Evolutionary conservation across 306 rosid genomes (phyloP).

Genomic region (Cucurbita moschata): DNA sequence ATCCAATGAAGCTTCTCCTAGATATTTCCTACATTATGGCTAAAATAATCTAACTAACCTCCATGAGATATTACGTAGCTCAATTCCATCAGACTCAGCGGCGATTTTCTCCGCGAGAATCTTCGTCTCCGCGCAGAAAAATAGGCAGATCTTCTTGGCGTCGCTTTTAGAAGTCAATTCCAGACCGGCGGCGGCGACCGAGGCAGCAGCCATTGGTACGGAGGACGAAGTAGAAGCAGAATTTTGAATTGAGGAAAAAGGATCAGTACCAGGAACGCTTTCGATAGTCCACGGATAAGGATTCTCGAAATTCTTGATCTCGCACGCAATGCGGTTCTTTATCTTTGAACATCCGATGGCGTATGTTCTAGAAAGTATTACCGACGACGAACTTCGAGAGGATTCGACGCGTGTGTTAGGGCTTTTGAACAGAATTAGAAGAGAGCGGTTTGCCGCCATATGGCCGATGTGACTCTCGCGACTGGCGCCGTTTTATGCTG

Average conservation of each 20-base stretch:
- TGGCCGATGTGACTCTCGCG: slow-evolving; percentile 19
- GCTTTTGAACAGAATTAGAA: slow-evolving; percentile 20
- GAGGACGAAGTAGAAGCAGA: slow-evolving; percentile 18
- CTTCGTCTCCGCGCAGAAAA: slow-evolving; percentile 70
- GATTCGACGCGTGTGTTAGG: slow-evolving; percentile 5
- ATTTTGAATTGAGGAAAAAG: slow-evolving; percentile 16
- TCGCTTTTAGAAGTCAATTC: slow-evolving; percentile 20
- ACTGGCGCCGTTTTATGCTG: background rate
- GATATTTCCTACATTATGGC: background rate
- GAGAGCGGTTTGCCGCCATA: slow-evolving; percentile 52
- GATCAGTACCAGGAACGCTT: slow-evolving; percentile 20
- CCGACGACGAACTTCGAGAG: slow-evolving; percentile 10
- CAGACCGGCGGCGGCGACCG: slow-evolving; percentile 15
- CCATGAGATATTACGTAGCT: slow-evolving; percentile 65
- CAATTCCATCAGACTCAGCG: slow-evolving; percentile 49
- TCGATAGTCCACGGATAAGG: slow-evolving; percentile 32
- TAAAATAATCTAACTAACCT: slow-evolving; percentile 36
- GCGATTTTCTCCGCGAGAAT: slow-evolving; percentile 66
- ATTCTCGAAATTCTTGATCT: slow-evolving; percentile 46
- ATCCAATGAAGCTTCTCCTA: background rate
- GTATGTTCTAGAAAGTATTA: background rate
- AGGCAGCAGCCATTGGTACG: slow-evolving; percentile 31
- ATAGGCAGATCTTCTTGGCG: slow-evolving; percentile 59
- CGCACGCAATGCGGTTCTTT: slow-evolving; percentile 23
- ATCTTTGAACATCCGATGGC: slow-evolving; percentile 6